Evolutionary conservation across 2,329 filamentous ascomycete species (phyloP), one percentile per base, ranked within the genome.

Genomic region (Talaromyces amestolkiae): DNA sequence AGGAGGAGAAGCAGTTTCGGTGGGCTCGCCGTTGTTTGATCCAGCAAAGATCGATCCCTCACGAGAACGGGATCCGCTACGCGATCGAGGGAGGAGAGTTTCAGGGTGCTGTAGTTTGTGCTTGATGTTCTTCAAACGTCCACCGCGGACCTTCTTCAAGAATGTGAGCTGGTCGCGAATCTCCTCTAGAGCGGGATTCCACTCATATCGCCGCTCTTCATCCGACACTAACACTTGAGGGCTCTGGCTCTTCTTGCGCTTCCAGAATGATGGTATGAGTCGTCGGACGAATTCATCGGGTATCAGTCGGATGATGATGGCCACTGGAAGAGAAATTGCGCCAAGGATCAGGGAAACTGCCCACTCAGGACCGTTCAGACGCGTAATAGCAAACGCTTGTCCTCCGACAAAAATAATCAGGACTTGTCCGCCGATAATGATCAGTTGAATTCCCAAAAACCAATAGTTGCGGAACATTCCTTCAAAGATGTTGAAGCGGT

Each of bases 381-480:
- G 82, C 8, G 77, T 78, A 1, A 89, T 87, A 11, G 86, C 85
- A 72, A 92, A 91, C 0, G 89, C 89, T 33, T 82, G 78, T 7
- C 89, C 88, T 68, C 89, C 90, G 66, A 90, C 83, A 70, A 90
- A 89, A 66, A 92, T 82, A 72, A 92, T 92, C 75, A 90, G 75
- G n/a, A 89, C 82, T 72, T 92, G 90, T 9, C 89, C 89, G 13
- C 83, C 87, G 51, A 91, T 80, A 71, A 91, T 92, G 71, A 90
- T 82, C 27, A 83, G 72, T 71, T 90, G 85, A 45, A 91, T 90
- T 3, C 80, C 82, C 39, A 91, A 82, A 69, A 81, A 82, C 77
- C 79, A 82, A n/a, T 69, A 73, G 64, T 82, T 82, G 59, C 72
- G 73, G 53, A 73, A 71, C 27, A 81, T 70, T 15, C 79, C 79